These are phyloP conservation scores for Verticillium tricorpus DNA, from an alignment of 2,329 filamentous ascomycete species.

Conservation along the genomic window DNA sequence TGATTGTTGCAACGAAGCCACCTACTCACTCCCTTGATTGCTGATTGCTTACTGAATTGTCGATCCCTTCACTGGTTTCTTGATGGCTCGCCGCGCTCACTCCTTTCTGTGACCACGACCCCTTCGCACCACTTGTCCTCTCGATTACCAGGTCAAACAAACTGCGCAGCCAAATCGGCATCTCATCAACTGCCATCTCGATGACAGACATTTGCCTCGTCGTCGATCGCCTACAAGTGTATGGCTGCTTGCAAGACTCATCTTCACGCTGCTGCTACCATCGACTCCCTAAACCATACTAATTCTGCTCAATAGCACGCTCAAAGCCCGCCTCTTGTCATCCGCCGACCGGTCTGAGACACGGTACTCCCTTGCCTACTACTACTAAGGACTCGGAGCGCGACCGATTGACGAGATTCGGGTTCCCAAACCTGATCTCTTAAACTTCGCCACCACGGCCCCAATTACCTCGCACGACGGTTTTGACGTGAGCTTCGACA, in stretches of 20 bases:
- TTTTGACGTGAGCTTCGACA: constrained; percentile 16
- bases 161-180: too few species aligned
- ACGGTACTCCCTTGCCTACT: background rate
- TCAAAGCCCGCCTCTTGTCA: background rate
- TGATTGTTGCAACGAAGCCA: background rate
- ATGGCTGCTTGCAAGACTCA: background rate
- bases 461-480: background rate
- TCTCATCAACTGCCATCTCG: background rate
- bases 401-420: background rate
- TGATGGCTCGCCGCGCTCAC: background rate
- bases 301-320: background rate
- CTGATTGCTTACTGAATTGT: background rate
- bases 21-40: background rate
- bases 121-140: background rate
- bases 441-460: background rate
- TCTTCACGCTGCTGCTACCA: background rate
- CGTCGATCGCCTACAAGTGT: background rate
- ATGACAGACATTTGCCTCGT: background rate
- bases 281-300: background rate
- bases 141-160: too few species aligned
- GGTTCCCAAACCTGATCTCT: background rate
- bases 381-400: background rate
- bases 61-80: background rate
- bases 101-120: background rate
- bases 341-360: background rate